A percentile compares a stretch with the other conserved stretches of the same genome.
phyloP scores from a whole-genome alignment of 2,329 filamentous ascomycete species.

The Aspergillus oerlinghausenensis region DNA sequence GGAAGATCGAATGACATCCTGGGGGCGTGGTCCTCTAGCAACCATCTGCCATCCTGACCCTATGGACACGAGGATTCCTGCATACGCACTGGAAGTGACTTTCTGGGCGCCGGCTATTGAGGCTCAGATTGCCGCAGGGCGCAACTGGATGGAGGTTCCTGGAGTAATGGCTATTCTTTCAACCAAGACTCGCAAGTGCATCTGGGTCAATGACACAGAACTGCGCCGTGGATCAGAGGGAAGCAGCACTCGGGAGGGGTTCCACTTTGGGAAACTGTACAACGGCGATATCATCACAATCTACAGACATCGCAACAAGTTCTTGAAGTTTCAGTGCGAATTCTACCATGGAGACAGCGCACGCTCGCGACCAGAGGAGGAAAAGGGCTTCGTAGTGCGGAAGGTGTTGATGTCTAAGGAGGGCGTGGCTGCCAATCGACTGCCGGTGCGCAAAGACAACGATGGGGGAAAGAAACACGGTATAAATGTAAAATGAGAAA shows the following conservation, averaged over 20 bases:
- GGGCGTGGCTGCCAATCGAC: constrained; percentile 20
- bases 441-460: constrained; percentile 18
- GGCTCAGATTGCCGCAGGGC: constrained; percentile 51
- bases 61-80: constrained; percentile 69
- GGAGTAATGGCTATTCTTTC: constrained; percentile 67
- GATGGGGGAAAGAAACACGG: constrained; percentile 9
- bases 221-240: constrained; percentile 55
- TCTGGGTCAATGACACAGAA: constrained; percentile 69
- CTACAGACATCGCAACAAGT: constrained; percentile 49
- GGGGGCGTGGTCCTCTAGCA: constrained; percentile 68
- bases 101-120: constrained; percentile 69
- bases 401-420: constrained; percentile 32
- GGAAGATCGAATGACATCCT: constrained; percentile 64
- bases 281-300: constrained; percentile 73
- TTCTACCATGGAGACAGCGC: constrained; percentile 46
- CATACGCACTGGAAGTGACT: constrained; percentile 72
- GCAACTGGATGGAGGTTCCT: constrained; percentile 50
- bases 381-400: constrained; percentile 38
- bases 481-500: background rate
- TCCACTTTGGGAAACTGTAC: constrained; percentile 63
- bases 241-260: constrained; percentile 47
- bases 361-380: constrained; percentile 35
- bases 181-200: constrained; percentile 71
- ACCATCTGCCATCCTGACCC: constrained; percentile 61
- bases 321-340: constrained; percentile 42